Evolutionary conservation across 2,329 filamentous ascomycete genomes (phyloP).

Genomic region (Hymenotorrendiella dingleyae): DNA sequence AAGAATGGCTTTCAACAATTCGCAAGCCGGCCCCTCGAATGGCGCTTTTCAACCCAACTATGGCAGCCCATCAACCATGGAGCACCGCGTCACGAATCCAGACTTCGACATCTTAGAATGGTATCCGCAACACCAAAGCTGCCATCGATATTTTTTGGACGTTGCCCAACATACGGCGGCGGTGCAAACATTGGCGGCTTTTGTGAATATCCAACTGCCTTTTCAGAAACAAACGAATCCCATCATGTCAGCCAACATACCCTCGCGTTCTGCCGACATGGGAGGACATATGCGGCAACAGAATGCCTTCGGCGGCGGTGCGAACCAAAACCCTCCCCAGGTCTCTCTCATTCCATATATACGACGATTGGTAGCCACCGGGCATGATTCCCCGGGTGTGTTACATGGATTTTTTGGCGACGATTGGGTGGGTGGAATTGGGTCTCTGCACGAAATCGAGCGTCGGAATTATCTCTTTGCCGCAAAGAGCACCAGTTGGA

Average conservation of each 20-base stretch:
- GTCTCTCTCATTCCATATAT: constrained; percentile 84
- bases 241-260: constrained; percentile 35
- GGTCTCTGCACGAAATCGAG: constrained; percentile 80
- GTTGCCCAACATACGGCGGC: constrained; percentile 77
- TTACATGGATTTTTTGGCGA: constrained; percentile 96
- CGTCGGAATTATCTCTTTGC: constrained; percentile 92
- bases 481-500: constrained; percentile 87
- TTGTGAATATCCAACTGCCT: constrained; percentile 86
- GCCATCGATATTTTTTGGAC: constrained; percentile 85
- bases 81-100: constrained; percentile 11
- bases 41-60: constrained; percentile 12
- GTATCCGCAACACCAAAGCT: constrained; percentile 87
- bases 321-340: constrained; percentile 20
- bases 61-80: constrained; percentile 12
- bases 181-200: constrained; percentile 82
- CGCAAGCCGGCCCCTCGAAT: constrained; percentile 12
- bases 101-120: constrained; percentile 80
- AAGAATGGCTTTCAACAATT: constrained; percentile 19
- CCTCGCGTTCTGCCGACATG: constrained; percentile 29
- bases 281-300: constrained; percentile 15
- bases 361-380: constrained; percentile 82
- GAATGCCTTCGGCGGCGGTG: constrained; percentile 25
- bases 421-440: constrained; percentile 76
- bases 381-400: constrained; percentile 81
- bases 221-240: constrained; percentile 61